Conservation (phyloP, 805 yeast species). For the Candida namnaoensis region DNA sequence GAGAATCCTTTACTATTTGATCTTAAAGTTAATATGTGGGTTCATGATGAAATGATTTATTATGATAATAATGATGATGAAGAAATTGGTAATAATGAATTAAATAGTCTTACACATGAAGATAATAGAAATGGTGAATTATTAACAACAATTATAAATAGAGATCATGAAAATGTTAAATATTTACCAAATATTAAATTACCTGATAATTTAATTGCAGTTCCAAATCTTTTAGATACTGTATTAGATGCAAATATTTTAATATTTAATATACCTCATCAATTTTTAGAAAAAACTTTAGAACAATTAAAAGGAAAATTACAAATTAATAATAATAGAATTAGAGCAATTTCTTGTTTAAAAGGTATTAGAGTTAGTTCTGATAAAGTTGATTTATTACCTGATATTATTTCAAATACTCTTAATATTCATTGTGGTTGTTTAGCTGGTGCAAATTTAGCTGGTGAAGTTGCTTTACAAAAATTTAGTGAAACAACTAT, state of each 20-base stretch:
- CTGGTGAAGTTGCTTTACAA: constrained; percentile 89
- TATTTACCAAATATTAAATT: constrained; percentile 79
- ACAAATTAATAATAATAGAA: constrained; percentile 26
- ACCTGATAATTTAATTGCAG: constrained; percentile 76
- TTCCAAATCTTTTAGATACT: constrained; percentile 67
- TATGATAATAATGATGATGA: constrained; percentile 6
- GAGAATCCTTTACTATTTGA: constrained; percentile 64
- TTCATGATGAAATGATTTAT: constrained; percentile 56
- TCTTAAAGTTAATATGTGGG: constrained; percentile 86
- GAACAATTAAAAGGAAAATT: constrained; percentile 68
- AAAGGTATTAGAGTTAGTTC: constrained; percentile 86
- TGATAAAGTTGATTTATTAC: constrained; percentile 71
- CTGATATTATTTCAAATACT: constrained; percentile 63
- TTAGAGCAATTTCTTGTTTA: constrained; percentile 86
- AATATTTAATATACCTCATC: constrained; percentile 93
- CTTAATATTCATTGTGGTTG: constrained; percentile 90
- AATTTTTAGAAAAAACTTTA: constrained; percentile 71
- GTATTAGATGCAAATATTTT: constrained; percentile 74
- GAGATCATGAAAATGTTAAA: constrained; percentile 82
- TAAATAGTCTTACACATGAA: too few relatives aligned
- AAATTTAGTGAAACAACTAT: constrained; percentile 95
- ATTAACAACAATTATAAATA: constrained; percentile 81
- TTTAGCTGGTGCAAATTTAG: constrained; percentile 90
- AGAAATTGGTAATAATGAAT: too few relatives aligned
- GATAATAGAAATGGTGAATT: constrained; percentile 51